Evolutionary conservation across 306 rosid genomes (phyloP), one percentile per base, ranked within the genome.

Genomic region (Luffa acutangula): DNA sequence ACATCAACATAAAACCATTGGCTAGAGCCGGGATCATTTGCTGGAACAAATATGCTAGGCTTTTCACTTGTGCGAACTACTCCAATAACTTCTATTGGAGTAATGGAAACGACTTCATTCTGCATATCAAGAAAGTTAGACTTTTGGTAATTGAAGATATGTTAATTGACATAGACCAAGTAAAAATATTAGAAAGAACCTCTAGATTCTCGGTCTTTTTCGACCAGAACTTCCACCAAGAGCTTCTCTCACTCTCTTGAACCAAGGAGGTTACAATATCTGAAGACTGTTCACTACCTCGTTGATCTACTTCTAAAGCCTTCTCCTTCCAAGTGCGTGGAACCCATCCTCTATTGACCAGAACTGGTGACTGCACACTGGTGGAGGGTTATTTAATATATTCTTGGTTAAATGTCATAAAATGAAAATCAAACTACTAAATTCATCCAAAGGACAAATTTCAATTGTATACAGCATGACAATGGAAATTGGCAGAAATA

Each of bases 1-100:
- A 95, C 97, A 85, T 95, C 96, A 64, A 95, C 85, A 81, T 89
- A 93, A 89, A 95, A 95, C 98, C 98, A 95, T 60, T 95, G 98
- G 72, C 80, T 70, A 75, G 96, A 86, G 70, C 20, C 83, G 1
- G 93, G 97, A 80, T 95, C 98, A 76, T 95, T 95, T 77, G 92
- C 93, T 31, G 98, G 98, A 80, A 95, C 97, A 83, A 92, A 95
- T 80, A 95, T 91, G 84, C 96, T 95, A 34, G 97, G 98, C 83
- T 90, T 92, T 83, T 95, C 98, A 78, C 98, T 95, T 84, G 87
- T 91, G 11, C 98, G 97, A 78, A 92, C 87, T 37, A 91, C 89
- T 17, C 98, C 97, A 63, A 91, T 86, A 46, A 95, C 90, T 85
- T 90, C 91, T 41, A 52, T 59, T 70, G 89, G 88, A 70, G 88